Conservation (phyloP, 2,329 filamentous ascomycete genomes). For the Claviceps sp. region DNA sequence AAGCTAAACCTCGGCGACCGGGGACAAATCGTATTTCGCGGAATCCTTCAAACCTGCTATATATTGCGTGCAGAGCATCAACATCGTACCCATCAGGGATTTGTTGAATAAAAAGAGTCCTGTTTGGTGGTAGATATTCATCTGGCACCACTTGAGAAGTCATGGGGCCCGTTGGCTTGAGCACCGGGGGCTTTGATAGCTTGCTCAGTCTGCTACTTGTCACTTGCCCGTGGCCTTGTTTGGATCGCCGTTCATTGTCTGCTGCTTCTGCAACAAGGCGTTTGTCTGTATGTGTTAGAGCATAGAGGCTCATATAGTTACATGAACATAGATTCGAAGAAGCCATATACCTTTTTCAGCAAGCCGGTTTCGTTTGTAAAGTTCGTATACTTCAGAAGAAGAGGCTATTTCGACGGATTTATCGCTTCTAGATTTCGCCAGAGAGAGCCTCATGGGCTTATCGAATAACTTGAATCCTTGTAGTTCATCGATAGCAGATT, state of each 20-base stretch:
- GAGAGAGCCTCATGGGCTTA: conserved; percentile 75
- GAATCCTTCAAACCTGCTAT: conserved; percentile 85
- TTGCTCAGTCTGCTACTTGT: conserved; percentile 49
- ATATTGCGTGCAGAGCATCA: conserved; percentile 66
- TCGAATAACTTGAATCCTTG: conserved; percentile 89
- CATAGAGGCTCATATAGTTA: not conserved
- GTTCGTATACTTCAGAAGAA: conserved; percentile 70
- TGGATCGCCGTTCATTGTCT: conserved; percentile 64
- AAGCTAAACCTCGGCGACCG: conserved; percentile 76
- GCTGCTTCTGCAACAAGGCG: conserved; percentile 74
- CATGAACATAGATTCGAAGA: not conserved
- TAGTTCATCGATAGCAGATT: conserved; percentile 71
- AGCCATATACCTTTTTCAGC: conserved; percentile 71
- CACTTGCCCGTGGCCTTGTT: conserved; percentile 40
- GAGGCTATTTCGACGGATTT: conserved; percentile 66
- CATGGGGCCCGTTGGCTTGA: conserved; percentile 61
- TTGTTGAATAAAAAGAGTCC: conserved; percentile 89
- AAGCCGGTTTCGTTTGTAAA: conserved; percentile 68
- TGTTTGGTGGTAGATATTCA: conserved; percentile 95
- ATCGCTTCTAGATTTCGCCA: conserved; percentile 75
- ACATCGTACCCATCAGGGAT: conserved; percentile 76
- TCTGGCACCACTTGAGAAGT: conserved; percentile 72
- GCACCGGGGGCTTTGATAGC: conserved; percentile 43
- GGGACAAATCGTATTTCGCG: conserved; percentile 84
- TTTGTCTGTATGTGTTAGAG: conserved; percentile 31